Conservation (phyloP, 208 protist species). For the Strigomonas culicis region DNA sequence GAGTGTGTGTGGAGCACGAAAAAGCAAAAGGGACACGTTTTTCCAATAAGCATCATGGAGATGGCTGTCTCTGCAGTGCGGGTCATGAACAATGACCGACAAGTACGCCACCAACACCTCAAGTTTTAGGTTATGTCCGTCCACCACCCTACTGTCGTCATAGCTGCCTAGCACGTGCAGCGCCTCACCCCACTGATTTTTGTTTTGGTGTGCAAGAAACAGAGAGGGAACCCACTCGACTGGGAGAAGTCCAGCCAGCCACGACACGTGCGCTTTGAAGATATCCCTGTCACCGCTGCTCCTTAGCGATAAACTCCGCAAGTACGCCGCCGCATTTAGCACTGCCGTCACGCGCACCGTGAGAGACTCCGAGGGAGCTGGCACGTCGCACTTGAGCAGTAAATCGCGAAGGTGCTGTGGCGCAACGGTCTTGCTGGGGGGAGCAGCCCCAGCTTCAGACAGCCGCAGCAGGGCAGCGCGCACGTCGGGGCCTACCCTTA, state of each 20-base stretch:
- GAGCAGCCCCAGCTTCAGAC: background rate
- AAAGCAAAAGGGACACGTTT: too few relatives aligned
- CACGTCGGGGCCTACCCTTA: too few relatives aligned
- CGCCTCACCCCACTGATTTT: slow-evolving; percentile 2
- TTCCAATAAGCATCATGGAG: too few relatives aligned
- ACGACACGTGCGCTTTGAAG: slow-evolving; percentile 16
- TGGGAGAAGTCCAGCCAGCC: slow-evolving; percentile 18
- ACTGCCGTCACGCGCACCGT: slow-evolving; percentile 4
- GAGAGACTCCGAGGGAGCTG: too few relatives aligned
- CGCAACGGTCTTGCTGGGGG: background rate
- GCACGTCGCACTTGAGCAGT: too few relatives aligned
- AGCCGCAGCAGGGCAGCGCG: too few relatives aligned
- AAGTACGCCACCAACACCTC: slow-evolving; percentile 16
- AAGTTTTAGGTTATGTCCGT: background rate
- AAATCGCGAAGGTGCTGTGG: background rate
- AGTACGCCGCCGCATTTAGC: slow-evolving; percentile 17
- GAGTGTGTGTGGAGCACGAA: too few relatives aligned
- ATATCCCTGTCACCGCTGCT: slow-evolving; percentile 9
- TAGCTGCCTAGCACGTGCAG: slow-evolving; percentile 18
- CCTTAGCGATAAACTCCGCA: slow-evolving; percentile 13
- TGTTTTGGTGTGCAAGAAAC: slow-evolving; percentile 19
- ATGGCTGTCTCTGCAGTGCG: background rate
- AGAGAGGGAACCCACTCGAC: slow-evolving; percentile 9
- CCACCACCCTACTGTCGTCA: background rate
- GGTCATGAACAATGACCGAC: slow-evolving; percentile 21